Evolutionary conservation across 306 rosid genomes (phyloP), one percentile per base, ranked within the genome.

Genomic region (Cajanus cajan): DNA sequence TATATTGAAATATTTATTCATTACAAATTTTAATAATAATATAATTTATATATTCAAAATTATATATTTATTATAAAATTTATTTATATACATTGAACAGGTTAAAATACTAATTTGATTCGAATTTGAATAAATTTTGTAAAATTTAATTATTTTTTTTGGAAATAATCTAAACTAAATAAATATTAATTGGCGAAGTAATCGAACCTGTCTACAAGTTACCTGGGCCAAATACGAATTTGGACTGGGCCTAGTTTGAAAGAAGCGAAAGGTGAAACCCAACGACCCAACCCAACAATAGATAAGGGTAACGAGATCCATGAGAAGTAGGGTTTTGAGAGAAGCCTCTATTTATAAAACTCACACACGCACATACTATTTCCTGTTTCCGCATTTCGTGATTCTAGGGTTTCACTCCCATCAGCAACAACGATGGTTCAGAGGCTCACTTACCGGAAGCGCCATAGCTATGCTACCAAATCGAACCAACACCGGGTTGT

Each of bases 391-490:
- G 6, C 15, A 11, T 50, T 37, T 5, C 19, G 16, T 33, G 19
- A n/a, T 6, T 25, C 44, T 40, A 43, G 44, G 80, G 80, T 81
- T 54, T 66, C 12, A 15, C 7, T 4, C 2, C 25, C 16, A 11
- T 7, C 8, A 8, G 1, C 31, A 4, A 4, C 50, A 52, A 86
- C 78, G 70, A 94, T 91, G 97, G 98, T 91, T 73, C 96, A 91
- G 87, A 82, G 98, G 39, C 94, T 93, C 34, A 91, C 98, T 0
- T 93, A 93, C 21, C 91, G 98, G 22, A 78, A 43, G 84, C 89
- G 93, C 8, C 98, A 93, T 63, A 90, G 93, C 84, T 93, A 91
- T 71, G 98, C 98, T 78, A 93, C 98, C 72, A 91, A 91, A 54
- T 93, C 98, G 34, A 93, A 93, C 83, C 93, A 93, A 80, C 95